Evolutionary conservation across 805 yeast genomes (phyloP), one percentile per base, ranked within the genome.

Genomic region (Groenewaldozyma salmanticensis): DNA sequence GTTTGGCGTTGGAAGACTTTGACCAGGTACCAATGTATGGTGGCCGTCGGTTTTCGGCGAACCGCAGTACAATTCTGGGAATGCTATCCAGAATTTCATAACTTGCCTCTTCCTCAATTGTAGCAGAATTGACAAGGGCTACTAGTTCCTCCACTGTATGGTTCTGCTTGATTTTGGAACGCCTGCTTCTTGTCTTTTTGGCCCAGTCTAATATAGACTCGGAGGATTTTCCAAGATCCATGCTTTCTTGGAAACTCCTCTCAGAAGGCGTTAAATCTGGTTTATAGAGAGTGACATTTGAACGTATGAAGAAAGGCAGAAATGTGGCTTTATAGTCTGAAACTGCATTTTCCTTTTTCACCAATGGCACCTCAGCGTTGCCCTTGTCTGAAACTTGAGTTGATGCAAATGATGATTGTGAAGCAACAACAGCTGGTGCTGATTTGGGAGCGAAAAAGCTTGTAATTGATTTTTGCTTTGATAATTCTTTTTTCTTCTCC

Each of bases 21-120:
- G 68, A 69, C 42, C 65, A 74, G 0, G 81, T 70, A 1, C 81
- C 81, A 27, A 63, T 62, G 50, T 69, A 77, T 5, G 79, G 72
- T 4, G 77, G 72, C 27, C 70, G 61, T 5, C 69, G 57, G 49
- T 74, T 74, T 45, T 75, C 81, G 46, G 71, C 69, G 51, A 66
- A 65, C 32, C 59, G 59, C 9, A 66, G 38, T 39, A 56, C 54
- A 35, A 58, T 55, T 2, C 50, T 43, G 3, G 65, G 63, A 4
- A 61, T 38, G n/a, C 36, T 27, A n/a, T 42, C 33, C 15, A 59
- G 44, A 36, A 40, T 21, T 7, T 11, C 41, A 3, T 39, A 42
- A 1, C 49, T 39, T 5, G 45, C 43, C 5, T 39, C 38, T 42
- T 53, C 54, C 27, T 54, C 32, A 21, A 44, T 21, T n/a, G 39